Conservation (phyloP, 192 early-diverging fungal species). For the Geranomyces michiganensis region DNA sequence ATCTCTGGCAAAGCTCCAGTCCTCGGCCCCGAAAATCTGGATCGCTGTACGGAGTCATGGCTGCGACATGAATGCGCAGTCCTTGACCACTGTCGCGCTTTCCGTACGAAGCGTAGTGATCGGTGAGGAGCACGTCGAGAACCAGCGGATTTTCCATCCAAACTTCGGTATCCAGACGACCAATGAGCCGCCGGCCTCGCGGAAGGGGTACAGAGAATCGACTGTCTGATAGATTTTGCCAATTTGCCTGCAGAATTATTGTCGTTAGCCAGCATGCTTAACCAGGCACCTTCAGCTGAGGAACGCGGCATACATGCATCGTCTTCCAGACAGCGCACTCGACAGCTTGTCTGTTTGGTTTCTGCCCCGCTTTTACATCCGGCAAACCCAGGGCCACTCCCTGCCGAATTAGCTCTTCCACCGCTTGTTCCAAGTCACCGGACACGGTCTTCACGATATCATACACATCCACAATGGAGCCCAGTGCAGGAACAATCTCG, state of each 20-base stretch:
- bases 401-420: conserved; percentile 13
- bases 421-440: conserved; percentile 22
- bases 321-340: conserved; percentile 53
- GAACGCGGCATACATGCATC: conserved; percentile 29
- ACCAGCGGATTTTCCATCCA: conserved; percentile 55
- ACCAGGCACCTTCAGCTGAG: too few relatives aligned
- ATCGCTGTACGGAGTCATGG: conserved; percentile 50
- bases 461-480: conserved; percentile 25
- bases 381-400: not conserved
- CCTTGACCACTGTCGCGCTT: conserved; percentile 24
- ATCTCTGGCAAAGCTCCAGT: conserved; percentile 32
- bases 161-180: conserved; percentile 43
- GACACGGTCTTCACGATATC: conserved; percentile 21
- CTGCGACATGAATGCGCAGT: conserved; percentile 35
- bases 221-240: conserved; percentile 40
- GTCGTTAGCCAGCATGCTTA: not conserved
- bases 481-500: conserved; percentile 50
- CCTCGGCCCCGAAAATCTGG: conserved; percentile 41
- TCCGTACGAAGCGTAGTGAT: conserved; percentile 49
- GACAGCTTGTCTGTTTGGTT: conserved; percentile 20
- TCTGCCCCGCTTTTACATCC: not conserved
- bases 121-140: conserved; percentile 50
- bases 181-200: conserved; percentile 38
- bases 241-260: conserved; percentile 21
- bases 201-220: conserved; percentile 39